Base-by-base conservation (phyloP, 2,329 filamentous ascomycete genomes). In the Truncatella angustata region DNA sequence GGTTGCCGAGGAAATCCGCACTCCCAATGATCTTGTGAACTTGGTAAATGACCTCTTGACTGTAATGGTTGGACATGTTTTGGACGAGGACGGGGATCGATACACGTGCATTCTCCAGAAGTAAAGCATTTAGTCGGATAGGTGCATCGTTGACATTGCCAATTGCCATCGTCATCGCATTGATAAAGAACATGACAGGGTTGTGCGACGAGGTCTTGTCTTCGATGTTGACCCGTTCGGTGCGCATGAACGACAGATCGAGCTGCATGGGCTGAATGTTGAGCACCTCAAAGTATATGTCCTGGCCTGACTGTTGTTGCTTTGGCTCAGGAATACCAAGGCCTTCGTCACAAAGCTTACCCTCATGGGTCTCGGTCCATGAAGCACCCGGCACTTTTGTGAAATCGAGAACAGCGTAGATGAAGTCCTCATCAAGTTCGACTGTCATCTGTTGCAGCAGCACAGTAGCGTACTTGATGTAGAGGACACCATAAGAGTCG, bases 121-220 rank as follows among this genome's bases (percentile, higher is more conserved):
- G 89, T 21, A 99, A 76, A 1, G 94, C 91, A 57, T 97, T 99
- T 66, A 99, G 85, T 44, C 91, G 86, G 49, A 99, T 86, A 0
- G 94, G 95, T 5, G 94, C 94, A 70, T 99, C 95, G 63, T 99
- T 99, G 76, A 99, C 91, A 63, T 99, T 99, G 58, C 94, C 94
- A 63, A 99, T 94, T 12, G 94, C 96, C 94, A 99, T 99, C 1
- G 95, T 97, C 77, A 99, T 86, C 60, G 97, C 90, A 65, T 99
- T 97, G 69, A 97, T 86, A 67, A 97, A 92, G 75, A 97, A 99
- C 92, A 97, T 97, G 69, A 99, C 80, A 1, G 95, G 95, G 65
- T 96, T 99, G 37, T 84, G 85, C 1, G 91, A 91, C 12, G 90
- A 91, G 43, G 91, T 88, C 61, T 94, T 95, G 68, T 97, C 92